Conservation (phyloP, 2,329 filamentous ascomycete species). For the Elsinoe fawcettii region DNA sequence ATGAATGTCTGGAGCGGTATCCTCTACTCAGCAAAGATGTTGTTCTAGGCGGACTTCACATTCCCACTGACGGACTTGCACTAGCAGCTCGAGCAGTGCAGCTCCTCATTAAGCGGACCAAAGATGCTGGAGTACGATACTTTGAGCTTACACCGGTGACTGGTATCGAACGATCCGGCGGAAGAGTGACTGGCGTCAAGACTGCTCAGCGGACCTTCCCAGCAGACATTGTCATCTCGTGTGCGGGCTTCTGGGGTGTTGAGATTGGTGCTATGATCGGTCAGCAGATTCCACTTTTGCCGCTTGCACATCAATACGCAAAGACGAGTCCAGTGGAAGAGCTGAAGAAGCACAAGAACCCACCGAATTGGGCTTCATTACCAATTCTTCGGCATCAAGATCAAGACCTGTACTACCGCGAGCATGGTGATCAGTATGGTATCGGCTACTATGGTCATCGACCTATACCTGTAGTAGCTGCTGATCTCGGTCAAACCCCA, state of each 20-base stretch:
- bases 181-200: conserved; percentile 49
- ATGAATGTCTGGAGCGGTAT: conserved; percentile 48
- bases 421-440: conserved; percentile 55
- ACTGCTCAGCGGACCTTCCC: conserved; percentile 44
- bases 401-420: conserved; percentile 56
- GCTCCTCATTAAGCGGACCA: conserved; percentile 51
- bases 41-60: conserved; percentile 52
- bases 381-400: conserved; percentile 58
- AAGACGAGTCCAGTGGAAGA: conserved; percentile 50
- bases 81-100: conserved; percentile 55
- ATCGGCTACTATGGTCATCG: conserved; percentile 59
- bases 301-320: conserved; percentile 56
- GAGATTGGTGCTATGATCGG: conserved; percentile 56
- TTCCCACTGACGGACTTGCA: conserved; percentile 54
- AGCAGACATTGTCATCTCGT: conserved; percentile 55
- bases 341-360: conserved; percentile 36
- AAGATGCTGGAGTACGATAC: conserved; percentile 51
- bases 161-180: conserved; percentile 44
- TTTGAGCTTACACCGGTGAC: conserved; percentile 50
- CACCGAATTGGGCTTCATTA: conserved; percentile 44
- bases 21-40: conserved; percentile 47
- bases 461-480: conserved; percentile 53
- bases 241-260: conserved; percentile 59
- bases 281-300: conserved; percentile 50
- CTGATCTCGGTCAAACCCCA: conserved; percentile 46